A percentile compares a stretch with the other conserved stretches of the same genome.
Conservation (phyloP, 352 stramenopile genomes). For the Globisporangium paroecandrum region DNA sequence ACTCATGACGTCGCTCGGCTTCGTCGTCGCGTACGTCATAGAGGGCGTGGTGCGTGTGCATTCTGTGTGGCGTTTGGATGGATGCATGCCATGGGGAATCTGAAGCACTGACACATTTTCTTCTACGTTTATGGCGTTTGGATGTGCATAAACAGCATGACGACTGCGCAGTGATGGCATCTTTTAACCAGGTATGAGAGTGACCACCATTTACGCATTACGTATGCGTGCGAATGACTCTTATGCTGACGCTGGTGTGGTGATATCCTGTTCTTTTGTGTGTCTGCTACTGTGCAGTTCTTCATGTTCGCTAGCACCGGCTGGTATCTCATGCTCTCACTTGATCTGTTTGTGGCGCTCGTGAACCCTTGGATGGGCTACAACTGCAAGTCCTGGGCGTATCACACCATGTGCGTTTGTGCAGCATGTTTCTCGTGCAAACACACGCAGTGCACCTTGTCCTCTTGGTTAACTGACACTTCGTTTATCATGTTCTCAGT, state of each 20-base stretch:
- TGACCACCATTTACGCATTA: background rate
- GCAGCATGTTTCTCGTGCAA: background rate
- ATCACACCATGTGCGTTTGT: conserved; percentile 67
- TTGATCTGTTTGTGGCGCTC: conserved; percentile 81
- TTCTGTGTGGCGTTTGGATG: background rate
- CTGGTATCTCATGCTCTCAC: conserved; percentile 84
- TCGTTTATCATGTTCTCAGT: conserved; percentile 21
- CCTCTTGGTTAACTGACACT: background rate
- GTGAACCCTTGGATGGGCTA: conserved; percentile 89
- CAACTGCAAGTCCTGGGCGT: conserved; percentile 79
- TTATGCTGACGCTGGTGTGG: too few species aligned
- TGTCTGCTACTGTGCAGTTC: conserved; percentile 34
- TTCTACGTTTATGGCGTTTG: background rate
- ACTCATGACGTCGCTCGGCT: conserved; percentile 54
- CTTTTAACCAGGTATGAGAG: conserved; percentile 57
- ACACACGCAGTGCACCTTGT: background rate
- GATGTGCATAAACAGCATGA: conserved; percentile 11
- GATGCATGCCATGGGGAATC: background rate
- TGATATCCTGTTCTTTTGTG: background rate
- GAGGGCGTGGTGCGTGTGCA: conserved; percentile 27
- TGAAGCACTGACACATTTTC: background rate
- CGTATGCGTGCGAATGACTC: background rate
- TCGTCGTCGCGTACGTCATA: conserved; percentile 52
- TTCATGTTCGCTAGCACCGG: conserved; percentile 61
- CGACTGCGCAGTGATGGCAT: conserved; percentile 52